phyloP scores from a whole-genome alignment of 1,139 yeast genomes.

The Scheffersomyces stambukii region DNA sequence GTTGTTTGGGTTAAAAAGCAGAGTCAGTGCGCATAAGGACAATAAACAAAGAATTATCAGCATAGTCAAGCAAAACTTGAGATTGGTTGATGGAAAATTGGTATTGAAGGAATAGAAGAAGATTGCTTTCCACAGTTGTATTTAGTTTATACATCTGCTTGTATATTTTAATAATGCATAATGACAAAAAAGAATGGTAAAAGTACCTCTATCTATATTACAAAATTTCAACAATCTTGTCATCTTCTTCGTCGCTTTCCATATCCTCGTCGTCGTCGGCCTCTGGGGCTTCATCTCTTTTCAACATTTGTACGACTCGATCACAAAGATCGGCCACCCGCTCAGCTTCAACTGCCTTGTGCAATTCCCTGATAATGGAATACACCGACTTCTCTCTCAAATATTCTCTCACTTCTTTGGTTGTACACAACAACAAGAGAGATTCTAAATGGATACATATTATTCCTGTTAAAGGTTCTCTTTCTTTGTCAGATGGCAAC shows the following conservation, averaged over 20 bases:
- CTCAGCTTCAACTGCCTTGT: slow-evolving; percentile 63
- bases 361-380: slow-evolving; percentile 79
- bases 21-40: slow-evolving; percentile 65
- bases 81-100: slow-evolving; percentile 58
- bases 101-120: slow-evolving; percentile 45
- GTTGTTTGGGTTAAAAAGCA: slow-evolving; percentile 55
- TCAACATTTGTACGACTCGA: slow-evolving; percentile 75
- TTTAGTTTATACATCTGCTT: not conserved
- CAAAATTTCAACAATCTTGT: slow-evolving; percentile 50
- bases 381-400: slow-evolving; percentile 78
- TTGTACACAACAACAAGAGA: slow-evolving; percentile 70
- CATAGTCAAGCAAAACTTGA: slow-evolving; percentile 66
- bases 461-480: slow-evolving; percentile 69
- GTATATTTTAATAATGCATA: slow-evolving; percentile 2
- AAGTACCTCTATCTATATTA: slow-evolving; percentile 12
- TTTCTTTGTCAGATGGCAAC: slow-evolving; percentile 67
- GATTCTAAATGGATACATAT: slow-evolving; percentile 74
- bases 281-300: slow-evolving; percentile 77
- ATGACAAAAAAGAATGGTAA: slow-evolving; percentile 1
- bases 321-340: slow-evolving; percentile 67
- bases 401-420: slow-evolving; percentile 65
- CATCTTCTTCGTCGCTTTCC: slow-evolving; percentile 30
- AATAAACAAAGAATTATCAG: slow-evolving; percentile 65
- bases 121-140: not conserved
- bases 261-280: slow-evolving; percentile 26